Evolutionary conservation across 2,329 filamentous ascomycete genomes (phyloP), one percentile per base, ranked within the genome.

Genomic region (Xylaria sp.): DNA sequence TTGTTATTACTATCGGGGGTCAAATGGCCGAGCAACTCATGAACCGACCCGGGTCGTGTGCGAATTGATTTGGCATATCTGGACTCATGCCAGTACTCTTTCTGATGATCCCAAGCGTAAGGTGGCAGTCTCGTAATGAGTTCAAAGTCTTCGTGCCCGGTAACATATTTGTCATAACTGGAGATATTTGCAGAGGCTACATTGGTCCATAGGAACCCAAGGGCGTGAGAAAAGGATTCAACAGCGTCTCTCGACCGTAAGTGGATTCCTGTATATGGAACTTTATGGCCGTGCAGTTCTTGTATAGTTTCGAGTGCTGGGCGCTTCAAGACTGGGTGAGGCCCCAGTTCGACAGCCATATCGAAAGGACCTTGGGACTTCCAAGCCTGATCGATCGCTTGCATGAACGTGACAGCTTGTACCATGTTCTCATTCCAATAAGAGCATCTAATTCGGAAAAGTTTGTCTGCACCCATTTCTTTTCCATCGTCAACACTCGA

Each of bases 361-460:
- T 61, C 57, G 0, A 67, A 50, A 2, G 20, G 47, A 9, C 49
- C 58, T 11, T 15, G 6, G 15, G 33, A 44, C 9, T 68, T 20
- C 2, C 5, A 65, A 25, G 53, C 54, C 15, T n/a, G 3, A 1
- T 54, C 22, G 17, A 53, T 25, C 2, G 58, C 58, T 53, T 61
- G 47, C 49, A 53, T 61, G 47, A 61, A 61, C 9, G 44, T 20
- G 1, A 81, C 79, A 6, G 79, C 73, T 2, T 71, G 70, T 6
- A 69, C 65, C 74, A 81, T 72, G 51, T 81, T 81, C n/a, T 74
- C 69, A 0, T 63, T 66, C 79, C 79, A 81, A 65, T 81, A 80
- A 9, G 3, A 6, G 5, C 7, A 7, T 20, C 20, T 2, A 13
- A 44, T 22, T 44, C 42, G n/a, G 7, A 10, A 15, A 22, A 22